Percentiles rank a stretch among this genome's conserved stretches.
These are phyloP conservation scores for Lentinula detonsa DNA, from an alignment of 768 basidiomycete genomes.

Conservation along the genomic window DNA sequence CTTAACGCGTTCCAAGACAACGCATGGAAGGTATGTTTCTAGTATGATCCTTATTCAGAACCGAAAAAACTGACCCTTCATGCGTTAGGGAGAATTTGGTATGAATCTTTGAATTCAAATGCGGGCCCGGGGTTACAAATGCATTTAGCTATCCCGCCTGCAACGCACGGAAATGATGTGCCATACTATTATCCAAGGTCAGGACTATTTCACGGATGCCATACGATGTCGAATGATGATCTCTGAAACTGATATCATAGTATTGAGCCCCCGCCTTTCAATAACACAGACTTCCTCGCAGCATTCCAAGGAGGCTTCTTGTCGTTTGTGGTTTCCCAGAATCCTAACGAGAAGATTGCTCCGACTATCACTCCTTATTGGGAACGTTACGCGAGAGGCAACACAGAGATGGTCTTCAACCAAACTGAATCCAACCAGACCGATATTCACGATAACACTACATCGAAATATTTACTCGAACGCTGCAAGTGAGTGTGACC, in stretches of 20 bases:
- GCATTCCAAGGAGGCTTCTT: slow-evolving; percentile 17
- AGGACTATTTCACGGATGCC: not conserved
- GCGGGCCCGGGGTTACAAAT: not conserved
- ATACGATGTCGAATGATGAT: not conserved
- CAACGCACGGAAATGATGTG: slow-evolving; percentile 10
- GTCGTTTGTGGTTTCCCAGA: slow-evolving; percentile 12
- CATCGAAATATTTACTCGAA: slow-evolving; percentile 11
- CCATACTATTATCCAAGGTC: slow-evolving; percentile 13
- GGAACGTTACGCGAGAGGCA: not conserved
- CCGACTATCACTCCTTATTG: slow-evolving; percentile 15
- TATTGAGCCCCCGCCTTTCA: slow-evolving; percentile 3
- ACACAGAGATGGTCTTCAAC: slow-evolving; percentile 27
- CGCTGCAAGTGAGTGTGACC: slow-evolving; percentile 17
- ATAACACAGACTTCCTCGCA: slow-evolving; percentile 16
- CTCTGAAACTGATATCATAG: not conserved
- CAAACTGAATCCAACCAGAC: slow-evolving; percentile 6
- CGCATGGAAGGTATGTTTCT: slow-evolving; percentile 24
- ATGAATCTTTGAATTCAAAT: not conserved
- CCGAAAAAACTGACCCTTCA: not conserved
- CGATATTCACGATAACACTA: slow-evolving; percentile 11
- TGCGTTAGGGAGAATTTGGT: slow-evolving; percentile 18
- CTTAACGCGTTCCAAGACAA: slow-evolving; percentile 20
- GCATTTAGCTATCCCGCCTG: slow-evolving; percentile 14
- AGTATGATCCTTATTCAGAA: not conserved
- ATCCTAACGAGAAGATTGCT: slow-evolving; percentile 14